Evolutionary conservation across 2,329 filamentous ascomycete species (phyloP), one percentile per base, ranked within the genome.

Genomic region (Colletotrichum cordylinicola): DNA sequence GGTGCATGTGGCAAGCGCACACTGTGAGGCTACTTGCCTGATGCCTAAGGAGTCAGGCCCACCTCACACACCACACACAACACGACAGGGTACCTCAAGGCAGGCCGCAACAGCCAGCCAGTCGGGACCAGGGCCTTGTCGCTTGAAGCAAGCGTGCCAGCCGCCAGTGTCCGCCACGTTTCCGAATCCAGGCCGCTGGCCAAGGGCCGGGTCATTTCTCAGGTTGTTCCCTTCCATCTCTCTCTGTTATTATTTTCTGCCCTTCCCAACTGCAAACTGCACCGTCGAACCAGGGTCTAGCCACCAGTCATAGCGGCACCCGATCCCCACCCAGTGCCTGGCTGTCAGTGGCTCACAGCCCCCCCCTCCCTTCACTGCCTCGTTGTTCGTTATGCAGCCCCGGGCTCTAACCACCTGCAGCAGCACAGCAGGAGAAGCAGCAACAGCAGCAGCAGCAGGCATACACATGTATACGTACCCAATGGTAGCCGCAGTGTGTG

Each of bases 61-160:
- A 24, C 18, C 4, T 6, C 58, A 35, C 58, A 27, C 43, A 58
- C 55, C 4, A 18, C 27, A 58, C 55, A 29, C 55, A 58, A 21
- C 29, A 16, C n/a, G 18, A 43, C 39, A 43, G 39, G n/a, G 39
- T n/a, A 31, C 29, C 29, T 31, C 18, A 43, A 18, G 39, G 39
- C 39, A 43, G 39, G 39, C 39, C 5, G 15, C 67, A 15, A 21
- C 67, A 70, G 67, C 67, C 67, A 70, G 67, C 67, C 72, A 67
- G 16, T 43, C 24, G 27, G 43, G 69, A 55, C 37, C 37, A 24
- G 37, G 33, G 62, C 33, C 52, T 43, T 67, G 68, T 73, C 73
- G 68, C 64, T 75, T 73, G 69, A 62, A 31, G 74, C 65, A 70
- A 61, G 74, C 65, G 74, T 76, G 70, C 71, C 74, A 76, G 71